phyloP scores from a whole-genome alignment of 108 stramenopile genomes.

The Licmophora abbreviata region DNA sequence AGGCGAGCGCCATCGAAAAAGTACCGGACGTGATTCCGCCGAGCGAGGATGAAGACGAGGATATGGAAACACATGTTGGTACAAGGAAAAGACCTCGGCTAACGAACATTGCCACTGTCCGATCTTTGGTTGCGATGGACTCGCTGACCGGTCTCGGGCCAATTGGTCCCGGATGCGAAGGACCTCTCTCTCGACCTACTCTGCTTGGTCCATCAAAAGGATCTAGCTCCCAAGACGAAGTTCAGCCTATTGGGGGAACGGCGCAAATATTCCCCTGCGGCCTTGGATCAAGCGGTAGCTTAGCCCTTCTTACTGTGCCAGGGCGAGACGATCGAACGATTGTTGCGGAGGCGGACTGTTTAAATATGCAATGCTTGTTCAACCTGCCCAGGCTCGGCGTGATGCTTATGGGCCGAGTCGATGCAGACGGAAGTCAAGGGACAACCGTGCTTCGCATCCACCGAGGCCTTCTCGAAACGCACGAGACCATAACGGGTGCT shows the following conservation, averaged over 20 bases:
- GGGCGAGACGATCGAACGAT: slow-evolving; percentile 68
- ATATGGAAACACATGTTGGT: slow-evolving; percentile 5
- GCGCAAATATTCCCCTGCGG: slow-evolving; percentile 75
- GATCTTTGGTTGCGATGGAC: slow-evolving; percentile 57
- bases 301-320: slow-evolving; percentile 59
- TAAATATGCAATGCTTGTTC: slow-evolving; percentile 47
- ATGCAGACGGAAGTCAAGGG: slow-evolving; percentile 1
- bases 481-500: too few relatives aligned
- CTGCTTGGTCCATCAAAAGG: neutral
- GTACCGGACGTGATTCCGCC: slow-evolving; percentile 40
- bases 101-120: slow-evolving; percentile 23
- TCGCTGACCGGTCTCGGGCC: slow-evolving; percentile 68
- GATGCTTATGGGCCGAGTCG: slow-evolving; percentile 42
- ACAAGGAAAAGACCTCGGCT: slow-evolving; percentile 6
- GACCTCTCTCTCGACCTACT: slow-evolving; percentile 27
- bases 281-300: slow-evolving; percentile 67
- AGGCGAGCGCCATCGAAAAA: neutral
- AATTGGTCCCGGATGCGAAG: slow-evolving; percentile 63
- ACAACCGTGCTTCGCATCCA: slow-evolving; percentile 12
- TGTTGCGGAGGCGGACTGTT: slow-evolving; percentile 58
- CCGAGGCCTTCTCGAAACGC: too few relatives aligned
- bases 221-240: too few relatives aligned
- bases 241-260: slow-evolving; percentile 15
- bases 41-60: slow-evolving; percentile 46
- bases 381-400: slow-evolving; percentile 40